Evolutionary conservation across 306 rosid species (phyloP).

Genomic region (Citrullus colocynthis): DNA sequence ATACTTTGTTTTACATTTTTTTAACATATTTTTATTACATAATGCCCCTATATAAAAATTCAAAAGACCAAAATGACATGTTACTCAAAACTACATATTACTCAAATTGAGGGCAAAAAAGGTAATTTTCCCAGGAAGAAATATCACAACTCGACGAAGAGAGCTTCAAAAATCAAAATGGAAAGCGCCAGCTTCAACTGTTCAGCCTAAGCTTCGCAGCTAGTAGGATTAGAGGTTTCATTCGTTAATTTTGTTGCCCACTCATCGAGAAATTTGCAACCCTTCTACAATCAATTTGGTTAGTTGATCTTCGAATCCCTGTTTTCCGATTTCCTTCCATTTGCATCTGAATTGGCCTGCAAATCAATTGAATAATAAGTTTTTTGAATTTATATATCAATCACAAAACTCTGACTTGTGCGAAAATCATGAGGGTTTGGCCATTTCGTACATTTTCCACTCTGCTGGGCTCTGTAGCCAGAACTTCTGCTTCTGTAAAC

Average conservation of each 20-base stretch:
- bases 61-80: no score
- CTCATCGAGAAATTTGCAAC: background rate
- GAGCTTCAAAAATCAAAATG: background rate
- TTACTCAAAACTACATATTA: no score
- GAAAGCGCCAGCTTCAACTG: background rate
- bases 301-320: background rate
- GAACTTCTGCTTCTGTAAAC: slow-evolving; percentile 7
- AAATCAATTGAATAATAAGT: background rate
- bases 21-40: no score
- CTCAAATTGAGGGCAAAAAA: no score
- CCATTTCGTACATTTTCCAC: slow-evolving; percentile 29
- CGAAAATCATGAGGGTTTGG: slow-evolving; percentile 7
- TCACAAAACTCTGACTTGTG: background rate
- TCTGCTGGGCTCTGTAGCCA: slow-evolving; percentile 12
- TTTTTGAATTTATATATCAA: background rate
- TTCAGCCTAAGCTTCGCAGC: background rate
- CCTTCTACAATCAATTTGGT: slow-evolving; percentile 1
- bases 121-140: background rate
- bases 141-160: background rate
- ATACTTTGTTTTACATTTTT: no score
- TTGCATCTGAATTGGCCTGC: background rate
- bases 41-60: no score
- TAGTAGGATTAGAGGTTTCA: background rate
- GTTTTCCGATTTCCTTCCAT: background rate
- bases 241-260: background rate